These are phyloP conservation scores for Acanthamoeba culbertsoni DNA, from an alignment of 208 protist species.

Conservation along the genomic window DNA sequence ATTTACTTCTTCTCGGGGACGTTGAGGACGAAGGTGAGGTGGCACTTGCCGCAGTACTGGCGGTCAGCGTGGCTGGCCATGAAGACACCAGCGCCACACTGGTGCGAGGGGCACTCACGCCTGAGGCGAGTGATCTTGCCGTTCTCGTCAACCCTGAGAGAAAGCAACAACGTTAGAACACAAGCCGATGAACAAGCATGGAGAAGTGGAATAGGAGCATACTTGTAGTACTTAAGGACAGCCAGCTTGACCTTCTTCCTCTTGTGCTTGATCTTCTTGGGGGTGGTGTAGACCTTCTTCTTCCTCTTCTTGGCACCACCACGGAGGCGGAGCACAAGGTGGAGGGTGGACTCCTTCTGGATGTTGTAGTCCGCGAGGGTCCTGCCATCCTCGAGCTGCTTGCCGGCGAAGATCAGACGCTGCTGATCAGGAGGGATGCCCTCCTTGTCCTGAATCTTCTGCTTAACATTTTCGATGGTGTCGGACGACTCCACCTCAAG, in stretches of 20 bases:
- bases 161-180: background rate
- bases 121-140: conserved; percentile 95
- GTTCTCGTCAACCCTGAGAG: conserved; percentile 91
- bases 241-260: conserved; percentile 99
- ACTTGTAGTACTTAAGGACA: conserved; percentile 99
- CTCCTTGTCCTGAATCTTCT: conserved; percentile 99
- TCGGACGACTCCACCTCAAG: conserved; percentile 96
- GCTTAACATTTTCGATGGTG: conserved; percentile 97
- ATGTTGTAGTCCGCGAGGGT: conserved; percentile 99
- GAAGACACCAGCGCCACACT: conserved; percentile 98
- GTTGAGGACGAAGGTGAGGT: conserved; percentile 45
- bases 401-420: conserved; percentile 93
- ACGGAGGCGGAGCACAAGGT: conserved; percentile 96
- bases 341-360: conserved; percentile 99
- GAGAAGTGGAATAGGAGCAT: background rate
- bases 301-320: conserved; percentile 99
- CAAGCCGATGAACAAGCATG: background rate
- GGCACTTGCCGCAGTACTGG: conserved; percentile 99
- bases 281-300: conserved; percentile 98
- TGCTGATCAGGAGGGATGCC: conserved; percentile 93
- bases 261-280: conserved; percentile 98
- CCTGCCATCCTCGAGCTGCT: conserved; percentile 98
- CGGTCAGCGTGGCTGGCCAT: conserved; percentile 98
- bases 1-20: conserved; percentile 15
- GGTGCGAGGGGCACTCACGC: conserved; percentile 93